Percentiles rank a stretch among this genome's conserved stretches.
phyloP scores from a whole-genome alignment of 345 rosid species.

The Eucalyptus curtisii region DNA sequence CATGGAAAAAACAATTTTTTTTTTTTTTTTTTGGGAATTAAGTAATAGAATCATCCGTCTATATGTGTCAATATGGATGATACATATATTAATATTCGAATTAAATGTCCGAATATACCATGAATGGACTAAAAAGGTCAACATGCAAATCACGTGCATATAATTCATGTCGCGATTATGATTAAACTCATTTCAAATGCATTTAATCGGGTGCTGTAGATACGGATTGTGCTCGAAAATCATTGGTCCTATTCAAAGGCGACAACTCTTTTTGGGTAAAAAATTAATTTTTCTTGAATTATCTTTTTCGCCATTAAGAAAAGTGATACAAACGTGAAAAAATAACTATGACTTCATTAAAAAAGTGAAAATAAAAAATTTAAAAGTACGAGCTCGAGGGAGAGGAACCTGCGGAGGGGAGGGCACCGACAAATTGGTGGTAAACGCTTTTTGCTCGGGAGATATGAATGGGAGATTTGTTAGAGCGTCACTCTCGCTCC shows the following conservation, averaged over 20 bases:
- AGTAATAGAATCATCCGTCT: not conserved
- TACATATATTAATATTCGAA: not conserved
- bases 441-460: not conserved
- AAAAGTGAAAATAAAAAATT: not conserved
- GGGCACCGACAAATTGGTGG: not conserved
- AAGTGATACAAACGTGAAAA: not conserved
- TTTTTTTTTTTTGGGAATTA: not conserved
- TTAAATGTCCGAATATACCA: accelerated
- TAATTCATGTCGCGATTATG: not conserved
- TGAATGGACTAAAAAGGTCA: not conserved
- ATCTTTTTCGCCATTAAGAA: not conserved
- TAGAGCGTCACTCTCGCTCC: not conserved
- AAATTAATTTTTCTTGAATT: not conserved
- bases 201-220: accelerated
- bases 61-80: not conserved
- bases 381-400: not conserved
- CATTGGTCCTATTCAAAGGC: not conserved
- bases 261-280: accelerated
- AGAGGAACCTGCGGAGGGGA: not conserved
- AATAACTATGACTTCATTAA: not conserved
- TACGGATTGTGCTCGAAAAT: accelerated
- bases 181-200: not conserved
- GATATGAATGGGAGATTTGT: not conserved
- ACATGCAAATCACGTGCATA: not conserved
- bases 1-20: not conserved